Base-by-base conservation (phyloP, 2,329 filamentous ascomycete genomes). In the Botryosphaeria dothidea region DNA sequence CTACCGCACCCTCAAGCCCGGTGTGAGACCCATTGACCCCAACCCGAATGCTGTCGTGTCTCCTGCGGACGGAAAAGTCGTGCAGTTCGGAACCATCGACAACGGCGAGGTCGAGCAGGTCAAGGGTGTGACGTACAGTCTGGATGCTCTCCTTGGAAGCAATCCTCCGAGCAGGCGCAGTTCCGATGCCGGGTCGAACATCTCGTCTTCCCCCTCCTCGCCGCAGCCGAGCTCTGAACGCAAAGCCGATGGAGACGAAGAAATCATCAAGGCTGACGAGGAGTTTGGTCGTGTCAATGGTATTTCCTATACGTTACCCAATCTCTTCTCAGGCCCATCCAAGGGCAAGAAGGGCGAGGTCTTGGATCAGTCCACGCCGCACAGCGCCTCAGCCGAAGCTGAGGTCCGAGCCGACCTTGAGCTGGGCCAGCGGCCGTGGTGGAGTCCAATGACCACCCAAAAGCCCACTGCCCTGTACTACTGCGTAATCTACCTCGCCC, bases 81-180 rank as follows among this genome's bases (percentile, higher is more conserved):
- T 99, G 27, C 94, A 98, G 72, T 97, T 93, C 71, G 95, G 95
- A 11, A 89, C 88, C 71, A 97, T 99, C 65, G 90, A 96, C 72
- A 88, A 93, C 72, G 93, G 94, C 54, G 92, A 97, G 73, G 96
- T 99, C 48, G 95, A 99, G 77, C 95, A 99, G 80, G 94, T 99
- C 68, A 99, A 99, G 80, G 95, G 95, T 66, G 95, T 99, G 85
- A 99, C 95, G 0, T 99, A 99, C 79, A 96, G 90, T 69, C 86
- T 99, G 63, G 95, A 99, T 75, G 93, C 95, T 7, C 85, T 99
- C 1, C 85, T 99, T 1, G 95, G 95, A 60, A 78, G 78, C 56
- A 69, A 69, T 36, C 70, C 71, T 21, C 76, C 69, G 65, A 77
- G 64, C 70, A 48, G 41, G 11, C 61, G 45, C 34, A 62, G 83